A percentile compares a stretch with the other conserved stretches of the same genome.
These are phyloP conservation scores for Juncus inflexus DNA, from an alignment of 176 grass and related monocot species.

Conservation along the genomic window DNA sequence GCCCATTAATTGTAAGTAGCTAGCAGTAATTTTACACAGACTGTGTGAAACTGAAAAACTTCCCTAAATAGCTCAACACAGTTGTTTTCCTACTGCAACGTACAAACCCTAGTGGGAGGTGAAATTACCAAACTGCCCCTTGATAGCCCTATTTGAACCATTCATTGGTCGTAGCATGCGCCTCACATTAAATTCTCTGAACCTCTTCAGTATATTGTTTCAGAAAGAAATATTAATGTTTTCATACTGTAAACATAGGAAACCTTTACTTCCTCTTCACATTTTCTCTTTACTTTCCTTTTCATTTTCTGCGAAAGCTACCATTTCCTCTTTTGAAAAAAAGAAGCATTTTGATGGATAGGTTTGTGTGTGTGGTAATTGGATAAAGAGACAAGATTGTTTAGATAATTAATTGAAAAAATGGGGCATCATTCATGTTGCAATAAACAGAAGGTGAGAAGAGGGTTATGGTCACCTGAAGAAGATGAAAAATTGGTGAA, in stretches of 20 bases:
- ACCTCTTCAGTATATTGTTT: conserved; percentile 2
- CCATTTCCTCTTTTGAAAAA: not conserved
- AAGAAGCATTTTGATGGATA: not conserved
- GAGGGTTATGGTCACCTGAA: conserved; percentile 96
- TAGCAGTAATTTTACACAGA: conserved; percentile 14
- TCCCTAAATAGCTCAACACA: conserved; percentile 10
- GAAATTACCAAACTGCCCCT: conserved; percentile 17
- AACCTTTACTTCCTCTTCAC: not conserved
- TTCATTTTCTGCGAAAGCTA: not conserved
- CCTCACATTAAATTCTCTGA: conserved; percentile 23
- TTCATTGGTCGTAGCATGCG: conserved; percentile 12
- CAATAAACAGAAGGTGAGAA: conserved; percentile 97
- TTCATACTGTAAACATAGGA: conserved; percentile 6
- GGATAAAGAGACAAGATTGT: conserved; percentile 12
- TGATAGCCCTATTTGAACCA: conserved; percentile 19
- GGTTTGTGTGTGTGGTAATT: not conserved
- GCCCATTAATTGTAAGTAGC: not conserved
- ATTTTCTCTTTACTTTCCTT: not conserved
- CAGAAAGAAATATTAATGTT: conserved; percentile 3
- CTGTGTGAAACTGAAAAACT: conserved; percentile 4
- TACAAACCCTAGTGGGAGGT: conserved; percentile 14
- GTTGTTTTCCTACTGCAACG: conserved; percentile 22
- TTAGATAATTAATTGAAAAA: not conserved
- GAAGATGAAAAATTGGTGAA: conserved; percentile 94
- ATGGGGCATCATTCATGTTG: conserved; percentile 99